phyloP scores from a whole-genome alignment of 768 basidiomycete species.

The Auriculariales sp. region DNA sequence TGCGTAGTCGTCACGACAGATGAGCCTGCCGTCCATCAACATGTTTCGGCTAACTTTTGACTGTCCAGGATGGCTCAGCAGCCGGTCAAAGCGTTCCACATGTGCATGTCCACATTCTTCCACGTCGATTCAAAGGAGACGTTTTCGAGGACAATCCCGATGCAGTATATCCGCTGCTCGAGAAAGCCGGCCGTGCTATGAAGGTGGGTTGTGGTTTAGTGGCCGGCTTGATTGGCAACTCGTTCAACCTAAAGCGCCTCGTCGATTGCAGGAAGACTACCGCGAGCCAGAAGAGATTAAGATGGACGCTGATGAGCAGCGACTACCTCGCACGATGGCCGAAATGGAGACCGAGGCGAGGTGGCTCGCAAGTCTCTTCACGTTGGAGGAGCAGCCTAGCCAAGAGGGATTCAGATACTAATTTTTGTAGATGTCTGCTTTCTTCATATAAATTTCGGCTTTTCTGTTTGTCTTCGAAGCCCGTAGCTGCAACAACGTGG shows the following conservation, averaged over 20 bases:
- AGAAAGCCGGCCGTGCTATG: conserved; percentile 36
- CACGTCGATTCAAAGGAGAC: conserved; percentile 60
- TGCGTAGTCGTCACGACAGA: conserved; percentile 14
- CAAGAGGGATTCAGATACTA: too few species aligned
- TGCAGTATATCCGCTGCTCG: conserved; percentile 68
- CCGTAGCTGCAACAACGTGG: too few species aligned
- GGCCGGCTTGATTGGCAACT: neutral
- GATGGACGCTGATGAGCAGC: conserved; percentile 58
- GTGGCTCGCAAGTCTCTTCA: conserved; percentile 33
- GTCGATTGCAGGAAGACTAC: neutral
- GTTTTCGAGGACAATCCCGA: conserved; percentile 47
- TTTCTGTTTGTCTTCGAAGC: too few species aligned
- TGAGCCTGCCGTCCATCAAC: neutral
- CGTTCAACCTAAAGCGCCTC: conserved; percentile 1
- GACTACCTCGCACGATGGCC: conserved; percentile 42
- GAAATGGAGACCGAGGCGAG: conserved; percentile 74
- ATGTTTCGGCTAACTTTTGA: neutral
- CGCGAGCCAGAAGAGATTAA: conserved; percentile 24
- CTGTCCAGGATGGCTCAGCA: conserved; percentile 61
- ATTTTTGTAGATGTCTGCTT: too few species aligned
- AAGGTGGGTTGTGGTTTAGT: neutral
- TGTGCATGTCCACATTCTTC: conserved; percentile 92
- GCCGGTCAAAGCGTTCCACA: conserved; percentile 83
- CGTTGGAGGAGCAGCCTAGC: too few species aligned
- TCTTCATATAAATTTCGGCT: too few species aligned